Percentiles rank a stretch among this genome's conserved stretches.
Evolutionary conservation across 352 stramenopile species (phyloP).

Genomic region (Aphanomyces cochlioides): DNA sequence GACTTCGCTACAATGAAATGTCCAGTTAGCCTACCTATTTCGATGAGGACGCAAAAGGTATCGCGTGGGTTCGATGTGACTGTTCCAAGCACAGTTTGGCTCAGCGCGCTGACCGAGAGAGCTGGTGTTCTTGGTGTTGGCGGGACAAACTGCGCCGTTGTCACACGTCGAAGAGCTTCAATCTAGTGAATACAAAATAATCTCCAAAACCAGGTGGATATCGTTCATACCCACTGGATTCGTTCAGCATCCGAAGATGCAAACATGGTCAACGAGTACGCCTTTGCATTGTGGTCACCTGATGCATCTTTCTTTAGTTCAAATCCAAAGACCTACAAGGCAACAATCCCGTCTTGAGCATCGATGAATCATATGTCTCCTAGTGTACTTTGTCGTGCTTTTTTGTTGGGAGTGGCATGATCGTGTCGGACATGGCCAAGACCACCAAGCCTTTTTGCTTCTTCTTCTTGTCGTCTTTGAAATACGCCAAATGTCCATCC

Average conservation of each 20-base stretch:
- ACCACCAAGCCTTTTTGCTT: conserved; percentile 26
- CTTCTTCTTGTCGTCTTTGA: conserved; percentile 20
- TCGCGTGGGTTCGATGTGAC: conserved; percentile 7
- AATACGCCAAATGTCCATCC: conserved; percentile 23
- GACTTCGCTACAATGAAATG: not conserved
- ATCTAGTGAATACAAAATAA: conserved; percentile 4
- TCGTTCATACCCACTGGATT: conserved; percentile 8
- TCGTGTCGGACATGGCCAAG: conserved; percentile 13
- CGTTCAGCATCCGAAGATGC: conserved; percentile 10
- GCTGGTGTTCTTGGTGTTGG: not conserved
- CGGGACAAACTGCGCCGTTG: not conserved
- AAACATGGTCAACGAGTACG: conserved; percentile 24
- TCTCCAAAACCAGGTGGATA: not conserved
- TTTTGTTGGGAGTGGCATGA: conserved; percentile 12
- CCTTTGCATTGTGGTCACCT: conserved; percentile 12
- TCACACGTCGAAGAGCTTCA: conserved; percentile 17
- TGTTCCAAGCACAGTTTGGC: not conserved
- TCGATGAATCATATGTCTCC: not conserved
- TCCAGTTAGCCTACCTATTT: not conserved
- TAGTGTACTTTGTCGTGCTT: conserved; percentile 17
- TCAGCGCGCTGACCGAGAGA: too few species aligned
- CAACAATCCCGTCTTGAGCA: not conserved
- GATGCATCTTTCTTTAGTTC: conserved; percentile 17
- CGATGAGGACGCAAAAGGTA: conserved; percentile 20
- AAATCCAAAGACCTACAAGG: conserved; percentile 24